Evolutionary conservation across 176 grass and related monocot species (phyloP), one percentile per base, ranked within the genome.

Genomic region (Dactylis glomerata): DNA sequence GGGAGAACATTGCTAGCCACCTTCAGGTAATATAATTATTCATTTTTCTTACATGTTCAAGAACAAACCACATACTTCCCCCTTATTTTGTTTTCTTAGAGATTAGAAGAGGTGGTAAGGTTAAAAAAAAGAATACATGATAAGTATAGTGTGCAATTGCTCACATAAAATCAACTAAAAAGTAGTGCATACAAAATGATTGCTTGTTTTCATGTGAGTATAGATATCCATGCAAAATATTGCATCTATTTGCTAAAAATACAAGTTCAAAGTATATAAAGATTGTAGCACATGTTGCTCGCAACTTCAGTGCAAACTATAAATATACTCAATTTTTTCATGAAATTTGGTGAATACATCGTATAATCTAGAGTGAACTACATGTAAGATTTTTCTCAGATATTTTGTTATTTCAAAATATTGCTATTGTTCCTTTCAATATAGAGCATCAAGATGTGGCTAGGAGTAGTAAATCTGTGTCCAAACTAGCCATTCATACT

Each of bases 1-100:
- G 89, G 10, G 69, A 69, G 11, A 81, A 84, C 13, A 42, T 91
- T 54, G 85, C 85, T 5, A 91, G 89, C 57, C 81, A 91, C 28
- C 81, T 91, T 47, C 70, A 73, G 70, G 70, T 73, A 73, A 19
- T 12, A 12, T 5, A 41, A 71, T 41, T 44, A 26, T 26, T 44
- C 38, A 6, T 15, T 26, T 44, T n/a, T 37, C 2, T 71, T 16
- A 26, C 38, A 44, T 22, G 44, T 69, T 69, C 34, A 41, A 69
- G 31, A 36, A 69, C 4, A 12, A 69, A n/a, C 3, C 10, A 23
- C 41, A 24, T 42, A 3, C 11, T 10, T 11, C 38, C 27, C 67
- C 26, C 68, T 26, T 71, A 41, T 42, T 71, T 41, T 41, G n/a
- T 10, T n/a, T 27, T 71, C 44, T 26, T 40, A 5, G 0, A 41